Percentiles rank a stretch among this genome's conserved stretches.
These are phyloP conservation scores for Nicotiana sylvestris DNA, from an alignment of 257 asterid species.

Conservation along the genomic window DNA sequence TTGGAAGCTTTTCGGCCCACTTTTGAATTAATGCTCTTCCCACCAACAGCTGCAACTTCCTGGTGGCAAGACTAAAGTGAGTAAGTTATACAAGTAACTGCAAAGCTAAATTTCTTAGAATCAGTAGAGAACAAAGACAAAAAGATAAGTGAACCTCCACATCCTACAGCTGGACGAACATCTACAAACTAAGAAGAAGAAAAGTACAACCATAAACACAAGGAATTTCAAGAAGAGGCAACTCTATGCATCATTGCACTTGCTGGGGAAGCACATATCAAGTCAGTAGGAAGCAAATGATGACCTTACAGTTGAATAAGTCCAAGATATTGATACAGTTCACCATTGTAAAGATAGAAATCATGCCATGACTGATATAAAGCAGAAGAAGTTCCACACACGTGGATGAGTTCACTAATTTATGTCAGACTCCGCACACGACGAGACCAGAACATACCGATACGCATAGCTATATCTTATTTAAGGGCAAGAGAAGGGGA, in stretches of 20 bases:
- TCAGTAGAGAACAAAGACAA: background rate
- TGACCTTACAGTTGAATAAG: background rate
- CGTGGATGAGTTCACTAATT: background rate
- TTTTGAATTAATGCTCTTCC: constrained; percentile 52
- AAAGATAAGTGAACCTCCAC: background rate
- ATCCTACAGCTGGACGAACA: background rate
- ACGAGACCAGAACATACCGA: background rate
- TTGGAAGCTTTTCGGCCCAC: constrained; percentile 69
- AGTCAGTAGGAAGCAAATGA: background rate
- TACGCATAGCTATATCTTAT: background rate
- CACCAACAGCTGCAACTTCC: constrained; percentile 86
- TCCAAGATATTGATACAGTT: background rate
- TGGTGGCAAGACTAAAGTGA: constrained; percentile 27
- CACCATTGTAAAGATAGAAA: constrained; percentile 6
- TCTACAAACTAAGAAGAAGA: background rate
- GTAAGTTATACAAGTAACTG: constrained; percentile 1
- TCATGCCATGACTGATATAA: background rate
- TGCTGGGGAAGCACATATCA: background rate
- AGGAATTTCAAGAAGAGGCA: background rate
- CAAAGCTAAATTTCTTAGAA: background rate
- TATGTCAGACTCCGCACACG: background rate
- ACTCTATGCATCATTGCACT: background rate
- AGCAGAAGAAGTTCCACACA: background rate
- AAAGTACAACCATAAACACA: background rate
- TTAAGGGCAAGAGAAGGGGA: background rate